phyloP scores from a whole-genome alignment of 441 rosid genomes.

The Mallotus repandus region DNA sequence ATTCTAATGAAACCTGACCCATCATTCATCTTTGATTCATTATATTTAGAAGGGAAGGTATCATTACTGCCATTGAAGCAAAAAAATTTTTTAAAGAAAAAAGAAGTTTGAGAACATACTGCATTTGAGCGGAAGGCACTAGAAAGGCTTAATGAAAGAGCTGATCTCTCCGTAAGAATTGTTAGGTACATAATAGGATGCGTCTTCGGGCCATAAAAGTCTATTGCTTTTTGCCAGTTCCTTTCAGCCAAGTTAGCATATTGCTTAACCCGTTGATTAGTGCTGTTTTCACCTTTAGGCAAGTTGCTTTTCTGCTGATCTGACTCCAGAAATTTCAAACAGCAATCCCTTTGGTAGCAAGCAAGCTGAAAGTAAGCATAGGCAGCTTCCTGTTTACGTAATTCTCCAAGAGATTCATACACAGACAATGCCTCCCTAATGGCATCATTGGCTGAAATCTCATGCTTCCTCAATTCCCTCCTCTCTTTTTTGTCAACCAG shows the following conservation, averaged over 20 bases:
- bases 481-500: slow-evolving; percentile 33
- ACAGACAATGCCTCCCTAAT: slow-evolving; percentile 76
- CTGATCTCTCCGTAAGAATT: slow-evolving; percentile 68
- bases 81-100: background rate
- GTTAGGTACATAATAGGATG: slow-evolving; percentile 76
- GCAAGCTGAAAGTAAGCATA: slow-evolving; percentile 85
- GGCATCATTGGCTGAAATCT: slow-evolving; percentile 87
- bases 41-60: background rate
- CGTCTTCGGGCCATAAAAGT: slow-evolving; percentile 67
- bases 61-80: background rate
- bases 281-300: slow-evolving; percentile 48
- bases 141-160: slow-evolving; percentile 59
- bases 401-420: slow-evolving; percentile 78
- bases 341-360: slow-evolving; percentile 77
- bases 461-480: slow-evolving; percentile 55
- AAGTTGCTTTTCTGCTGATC: slow-evolving; percentile 40
- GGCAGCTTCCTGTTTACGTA: slow-evolving; percentile 90
- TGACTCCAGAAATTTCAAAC: slow-evolving; percentile 58
- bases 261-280: slow-evolving; percentile 68
- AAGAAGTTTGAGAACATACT: slow-evolving; percentile 41
- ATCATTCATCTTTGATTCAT: no score
- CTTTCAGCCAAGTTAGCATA: slow-evolving; percentile 86
- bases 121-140: slow-evolving; percentile 46
- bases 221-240: slow-evolving; percentile 79
- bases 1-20: no score